Evolutionary conservation across 73 alveolate genomes (phyloP), one percentile per base, ranked within the genome.

Genomic region (Effrenium voratum): DNA sequence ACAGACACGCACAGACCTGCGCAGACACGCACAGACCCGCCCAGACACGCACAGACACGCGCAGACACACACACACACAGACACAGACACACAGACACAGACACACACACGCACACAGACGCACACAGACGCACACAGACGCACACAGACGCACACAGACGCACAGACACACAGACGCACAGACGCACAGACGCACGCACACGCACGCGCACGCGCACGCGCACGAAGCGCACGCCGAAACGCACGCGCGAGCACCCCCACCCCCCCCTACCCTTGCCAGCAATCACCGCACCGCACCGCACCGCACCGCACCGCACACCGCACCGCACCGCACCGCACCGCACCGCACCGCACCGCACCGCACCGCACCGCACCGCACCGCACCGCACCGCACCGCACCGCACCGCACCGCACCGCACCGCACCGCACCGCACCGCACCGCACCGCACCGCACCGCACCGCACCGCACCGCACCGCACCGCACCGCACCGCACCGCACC

Each of bases 241-340:
- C 70, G 70, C 70, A 55, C 70, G 32, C 70, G 70, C 70, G 24
- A 13, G 32, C 32, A 13, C 13, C 70, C 70, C 32, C 70, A 55
- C 70, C 32, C 70, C 13, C 70, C 32, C 70, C 70, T 13, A 13
- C 13, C 70, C 70, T 13, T 24, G 24, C 70, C 70, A 24, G 70
- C 70, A 55, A 13, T 13, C 70, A 55, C 70, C 70, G 70, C 70
- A 55, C 70, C 70, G 70, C 70, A 55, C 70, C 70, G 70, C 70
- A 55, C 70, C 70, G 70, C 70, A 55, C 70, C 70, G 70, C 70
- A 55, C 70, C 70, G 70, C 70, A 55, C 70, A 55, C 70, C 70
- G 70, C 70, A 55, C 70, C 70, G 70, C 70, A 55, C 70, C 70
- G 70, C 70, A 55, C 70, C 70, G 70, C 70, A 55, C 70, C 70